Evolutionary conservation across 257 asterid genomes (phyloP).

Genomic region (Solanum paucissectum): DNA sequence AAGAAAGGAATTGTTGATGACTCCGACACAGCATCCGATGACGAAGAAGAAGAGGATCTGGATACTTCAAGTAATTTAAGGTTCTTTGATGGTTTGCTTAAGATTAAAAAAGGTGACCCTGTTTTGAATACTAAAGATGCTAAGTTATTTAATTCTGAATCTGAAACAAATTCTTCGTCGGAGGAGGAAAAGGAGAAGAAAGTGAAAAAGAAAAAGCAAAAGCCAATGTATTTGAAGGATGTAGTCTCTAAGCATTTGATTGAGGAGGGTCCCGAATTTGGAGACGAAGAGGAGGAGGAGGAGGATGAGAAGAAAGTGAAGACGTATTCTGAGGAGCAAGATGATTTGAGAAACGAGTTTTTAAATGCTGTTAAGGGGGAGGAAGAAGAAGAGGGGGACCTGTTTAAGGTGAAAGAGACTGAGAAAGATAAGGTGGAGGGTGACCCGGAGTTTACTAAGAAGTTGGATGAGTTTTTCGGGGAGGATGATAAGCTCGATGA

Average conservation of each 20-base stretch:
- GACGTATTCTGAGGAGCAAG: slow-evolving; percentile 61
- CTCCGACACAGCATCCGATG: slow-evolving; percentile 36
- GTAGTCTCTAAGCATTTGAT: slow-evolving; percentile 56
- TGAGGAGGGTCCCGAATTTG: slow-evolving; percentile 59
- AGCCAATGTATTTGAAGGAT: slow-evolving; percentile 73
- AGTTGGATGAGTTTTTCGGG: slow-evolving; percentile 55
- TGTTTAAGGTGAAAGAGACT: slow-evolving; percentile 37
- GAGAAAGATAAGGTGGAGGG: slow-evolving; percentile 18
- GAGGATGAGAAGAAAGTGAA: slow-evolving; percentile 16
- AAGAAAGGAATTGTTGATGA: slow-evolving; percentile 48
- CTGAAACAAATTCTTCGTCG: slow-evolving; percentile 4
- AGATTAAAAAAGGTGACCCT: slow-evolving; percentile 57
- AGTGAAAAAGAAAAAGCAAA: slow-evolving; percentile 23
- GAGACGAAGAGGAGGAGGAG: slow-evolving; percentile 24
- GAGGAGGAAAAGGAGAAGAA: slow-evolving; percentile 1
- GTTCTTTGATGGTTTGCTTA: slow-evolving; percentile 53
- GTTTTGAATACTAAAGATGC: slow-evolving; percentile 40
- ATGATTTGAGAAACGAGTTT: slow-evolving; percentile 40
- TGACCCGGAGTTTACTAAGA: slow-evolving; percentile 22
- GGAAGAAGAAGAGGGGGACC: slow-evolving; percentile 34
- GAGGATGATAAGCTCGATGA: slow-evolving; percentile 60
- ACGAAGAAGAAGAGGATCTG: slow-evolving; percentile 24
- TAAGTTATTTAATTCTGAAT: slow-evolving; percentile 48
- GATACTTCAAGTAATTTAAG: not conserved
- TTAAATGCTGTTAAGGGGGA: slow-evolving; percentile 31